phyloP scores from a whole-genome alignment of 2,329 filamentous ascomycete genomes.

The Pseudogymnoascus destructans region DNA sequence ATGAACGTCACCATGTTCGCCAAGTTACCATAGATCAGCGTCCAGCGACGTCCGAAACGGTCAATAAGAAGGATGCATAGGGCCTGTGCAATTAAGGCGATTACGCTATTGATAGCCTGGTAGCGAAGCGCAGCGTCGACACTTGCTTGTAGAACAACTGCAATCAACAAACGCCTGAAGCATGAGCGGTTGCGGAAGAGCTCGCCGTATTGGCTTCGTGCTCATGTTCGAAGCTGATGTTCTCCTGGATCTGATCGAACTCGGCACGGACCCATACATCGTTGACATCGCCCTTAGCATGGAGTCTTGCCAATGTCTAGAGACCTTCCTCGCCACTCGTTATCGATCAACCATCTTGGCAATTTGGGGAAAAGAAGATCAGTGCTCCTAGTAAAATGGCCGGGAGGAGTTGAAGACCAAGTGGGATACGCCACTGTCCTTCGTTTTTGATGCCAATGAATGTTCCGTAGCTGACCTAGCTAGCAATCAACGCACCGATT shows the following conservation, averaged over 20 bases:
- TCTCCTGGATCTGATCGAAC: constrained; percentile 50
- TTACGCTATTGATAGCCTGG: constrained; percentile 51
- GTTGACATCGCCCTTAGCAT: constrained; percentile 43
- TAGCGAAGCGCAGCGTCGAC: constrained; percentile 47
- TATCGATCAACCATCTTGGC: constrained; percentile 48
- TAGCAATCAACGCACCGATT: constrained; percentile 57
- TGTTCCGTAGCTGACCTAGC: constrained; percentile 59
- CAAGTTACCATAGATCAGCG: constrained; percentile 59
- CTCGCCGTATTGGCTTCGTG: constrained; percentile 49
- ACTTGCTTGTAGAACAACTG: constrained; percentile 46
- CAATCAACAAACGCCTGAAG: constrained; percentile 51
- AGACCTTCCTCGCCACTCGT: constrained; percentile 45
- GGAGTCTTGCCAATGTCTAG: constrained; percentile 43
- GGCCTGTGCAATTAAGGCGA: constrained; percentile 46
- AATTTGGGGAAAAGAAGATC: constrained; percentile 52
- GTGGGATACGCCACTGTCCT: constrained; percentile 22
- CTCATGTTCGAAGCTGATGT: constrained; percentile 46
- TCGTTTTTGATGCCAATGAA: constrained; percentile 14
- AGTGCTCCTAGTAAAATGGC: constrained; percentile 41
- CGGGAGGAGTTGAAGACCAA: constrained; percentile 46
- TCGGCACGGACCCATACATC: constrained; percentile 52
- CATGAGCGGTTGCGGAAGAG: constrained; percentile 45
- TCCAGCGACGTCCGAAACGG: constrained; percentile 55
- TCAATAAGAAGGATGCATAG: constrained; percentile 53
- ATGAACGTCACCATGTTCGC: constrained; percentile 61